phyloP scores from a whole-genome alignment of 2,329 filamentous ascomycete species.

The Phoma herbarum region DNA sequence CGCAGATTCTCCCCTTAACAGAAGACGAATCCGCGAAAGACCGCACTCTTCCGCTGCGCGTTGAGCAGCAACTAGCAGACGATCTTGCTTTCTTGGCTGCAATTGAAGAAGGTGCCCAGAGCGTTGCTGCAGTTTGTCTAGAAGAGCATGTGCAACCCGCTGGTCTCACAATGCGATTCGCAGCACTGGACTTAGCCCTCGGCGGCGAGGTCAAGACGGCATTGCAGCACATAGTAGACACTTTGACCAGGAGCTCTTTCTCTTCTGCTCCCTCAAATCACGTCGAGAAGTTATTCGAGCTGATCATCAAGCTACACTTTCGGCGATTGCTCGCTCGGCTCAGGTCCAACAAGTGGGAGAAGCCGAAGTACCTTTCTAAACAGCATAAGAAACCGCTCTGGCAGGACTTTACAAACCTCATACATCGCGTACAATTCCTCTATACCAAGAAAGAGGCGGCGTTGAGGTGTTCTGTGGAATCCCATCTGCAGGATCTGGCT shows the following conservation, averaged over 20 bases:
- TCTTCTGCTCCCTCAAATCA: neutral
- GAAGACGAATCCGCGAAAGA: neutral
- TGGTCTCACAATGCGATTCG: slow-evolving; percentile 11
- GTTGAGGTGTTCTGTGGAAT: slow-evolving; percentile 4
- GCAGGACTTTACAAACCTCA: slow-evolving; percentile 13
- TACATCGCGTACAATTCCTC: slow-evolving; percentile 14
- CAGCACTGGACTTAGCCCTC: slow-evolving; percentile 8
- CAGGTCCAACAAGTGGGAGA: slow-evolving; percentile 16
- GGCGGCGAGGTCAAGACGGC: slow-evolving; percentile 8
- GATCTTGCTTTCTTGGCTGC: slow-evolving; percentile 17
- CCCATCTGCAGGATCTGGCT: neutral
- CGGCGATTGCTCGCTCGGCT: slow-evolving; percentile 18
- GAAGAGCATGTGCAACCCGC: slow-evolving; percentile 10
- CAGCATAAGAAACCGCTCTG: slow-evolving; percentile 19
- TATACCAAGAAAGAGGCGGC: slow-evolving; percentile 12
- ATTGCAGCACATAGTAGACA: slow-evolving; percentile 1
- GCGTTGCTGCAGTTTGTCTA: slow-evolving; percentile 17
- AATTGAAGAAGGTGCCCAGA: slow-evolving; percentile 18
- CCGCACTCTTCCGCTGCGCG: neutral
- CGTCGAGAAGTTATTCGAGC: slow-evolving; percentile 4
- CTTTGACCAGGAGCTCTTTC: neutral
- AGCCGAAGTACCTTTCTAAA: slow-evolving; percentile 15
- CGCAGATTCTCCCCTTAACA: slow-evolving; percentile 2
- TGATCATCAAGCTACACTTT: slow-evolving; percentile 8
- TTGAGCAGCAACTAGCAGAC: slow-evolving; percentile 19